These are phyloP conservation scores for Aureoboletus auriporus DNA, from an alignment of 768 basidiomycete genomes.

Conservation along the genomic window DNA sequence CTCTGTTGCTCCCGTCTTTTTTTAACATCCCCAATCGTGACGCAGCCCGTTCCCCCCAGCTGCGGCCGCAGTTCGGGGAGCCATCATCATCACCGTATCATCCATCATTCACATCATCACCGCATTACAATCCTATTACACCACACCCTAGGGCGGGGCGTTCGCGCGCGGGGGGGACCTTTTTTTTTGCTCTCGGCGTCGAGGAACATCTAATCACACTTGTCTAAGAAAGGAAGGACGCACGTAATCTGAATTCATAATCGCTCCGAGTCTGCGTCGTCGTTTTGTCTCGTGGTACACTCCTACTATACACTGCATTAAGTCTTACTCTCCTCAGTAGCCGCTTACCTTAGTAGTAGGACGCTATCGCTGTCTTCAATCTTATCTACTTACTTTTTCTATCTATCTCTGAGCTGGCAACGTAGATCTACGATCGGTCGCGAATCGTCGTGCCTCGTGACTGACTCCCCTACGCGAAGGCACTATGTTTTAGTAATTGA, in stretches of 20 bases:
- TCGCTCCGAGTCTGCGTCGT: not conserved
- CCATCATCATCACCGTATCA: not conserved
- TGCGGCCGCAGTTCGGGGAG: too few relatives aligned
- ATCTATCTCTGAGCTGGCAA: too few relatives aligned
- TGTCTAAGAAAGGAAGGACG: conserved; percentile 17
- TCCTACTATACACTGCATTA: not conserved
- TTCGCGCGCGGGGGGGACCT: not conserved
- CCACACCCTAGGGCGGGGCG: not conserved
- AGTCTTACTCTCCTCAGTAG: too few relatives aligned
- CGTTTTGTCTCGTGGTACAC: not conserved
- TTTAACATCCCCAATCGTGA: conserved; percentile 37
- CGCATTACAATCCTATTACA: too few relatives aligned
- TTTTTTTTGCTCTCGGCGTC: too few relatives aligned
- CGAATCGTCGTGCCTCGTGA: too few relatives aligned
- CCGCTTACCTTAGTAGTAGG: too few relatives aligned
- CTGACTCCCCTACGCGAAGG: too few relatives aligned
- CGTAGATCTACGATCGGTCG: too few relatives aligned
- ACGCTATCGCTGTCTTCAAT: too few relatives aligned
- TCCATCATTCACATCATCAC: not conserved
- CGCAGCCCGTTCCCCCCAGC: too few relatives aligned
- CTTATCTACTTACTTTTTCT: too few relatives aligned
- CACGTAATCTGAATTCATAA: conserved; percentile 12
- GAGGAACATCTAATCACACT: conserved; percentile 15
- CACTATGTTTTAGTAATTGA: not conserved
- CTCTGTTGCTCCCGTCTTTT: conserved; percentile 54